Conservation (phyloP, 805 yeast genomes). For the Saccharomycopsis javanensis region DNA sequence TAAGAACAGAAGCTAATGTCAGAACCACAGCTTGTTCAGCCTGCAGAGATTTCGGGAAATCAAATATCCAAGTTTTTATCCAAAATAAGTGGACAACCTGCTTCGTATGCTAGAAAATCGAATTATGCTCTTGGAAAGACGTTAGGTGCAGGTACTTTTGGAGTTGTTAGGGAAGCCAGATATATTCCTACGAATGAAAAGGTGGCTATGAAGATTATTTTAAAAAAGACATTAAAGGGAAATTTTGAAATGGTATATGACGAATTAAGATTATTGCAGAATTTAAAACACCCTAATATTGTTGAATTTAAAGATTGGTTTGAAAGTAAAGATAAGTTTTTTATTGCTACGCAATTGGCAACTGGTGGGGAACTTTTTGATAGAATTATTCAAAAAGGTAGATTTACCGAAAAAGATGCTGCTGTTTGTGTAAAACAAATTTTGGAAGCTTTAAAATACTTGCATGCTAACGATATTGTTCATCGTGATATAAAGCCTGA, state of each 20-base stretch:
- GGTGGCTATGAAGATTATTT: constrained; percentile 83
- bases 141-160: constrained; percentile 91
- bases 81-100: constrained; percentile 65
- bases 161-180: constrained; percentile 77
- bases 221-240: constrained; percentile 76
- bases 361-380: constrained; percentile 95
- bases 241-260: constrained; percentile 61
- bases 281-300: constrained; percentile 72
- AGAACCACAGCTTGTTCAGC: constrained; percentile 12
- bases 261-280: constrained; percentile 62
- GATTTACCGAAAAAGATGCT: constrained; percentile 86
- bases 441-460: constrained; percentile 65
- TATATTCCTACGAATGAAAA: constrained; percentile 43
- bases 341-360: constrained; percentile 88
- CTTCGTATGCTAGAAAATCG: constrained; percentile 53
- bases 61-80: constrained; percentile 33
- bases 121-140: constrained; percentile 73
- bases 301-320: constrained; percentile 91
- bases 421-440: constrained; percentile 64
- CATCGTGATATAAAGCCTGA: constrained; percentile 96
- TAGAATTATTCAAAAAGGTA: constrained; percentile 68
- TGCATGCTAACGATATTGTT: constrained; percentile 70
- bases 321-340: constrained; percentile 84
- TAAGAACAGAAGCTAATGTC: not conserved
- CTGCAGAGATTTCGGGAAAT: constrained; percentile 26